Percentiles rank a stretch among this genome's conserved stretches.
Evolutionary conservation across 2,329 filamentous ascomycete genomes (phyloP).

Genomic region (Diplodia intermedia): DNA sequence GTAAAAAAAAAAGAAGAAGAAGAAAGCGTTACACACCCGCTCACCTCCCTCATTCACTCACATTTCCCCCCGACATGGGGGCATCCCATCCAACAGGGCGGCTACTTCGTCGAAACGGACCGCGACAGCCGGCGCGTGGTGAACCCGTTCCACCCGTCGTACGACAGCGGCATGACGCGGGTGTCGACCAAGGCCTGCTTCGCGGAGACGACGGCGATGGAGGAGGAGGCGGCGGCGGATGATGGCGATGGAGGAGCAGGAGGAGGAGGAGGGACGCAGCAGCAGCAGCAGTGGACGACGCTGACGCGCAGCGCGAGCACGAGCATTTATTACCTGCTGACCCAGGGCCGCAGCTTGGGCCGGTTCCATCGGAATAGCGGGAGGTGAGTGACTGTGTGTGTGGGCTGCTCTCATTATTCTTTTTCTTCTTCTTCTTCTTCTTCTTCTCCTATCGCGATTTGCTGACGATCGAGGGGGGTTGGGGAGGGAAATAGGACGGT

Average conservation of each 20-base stretch:
- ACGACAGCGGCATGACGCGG: conserved; percentile 26
- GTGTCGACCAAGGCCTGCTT: conserved; percentile 37
- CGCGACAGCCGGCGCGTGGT: conserved; percentile 55
- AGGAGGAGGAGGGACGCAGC: too few relatives aligned
- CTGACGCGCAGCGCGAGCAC: conserved; percentile 62
- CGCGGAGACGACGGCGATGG: conserved; percentile 35
- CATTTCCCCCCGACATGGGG: too few relatives aligned
- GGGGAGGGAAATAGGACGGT: conserved; percentile 56
- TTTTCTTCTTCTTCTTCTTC: neutral
- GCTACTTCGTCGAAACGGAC: conserved; percentile 58
- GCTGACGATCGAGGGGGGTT: neutral
- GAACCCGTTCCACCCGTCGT: conserved; percentile 56
- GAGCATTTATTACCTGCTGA: conserved; percentile 70
- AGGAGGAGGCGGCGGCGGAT: neutral
- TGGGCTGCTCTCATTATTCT: neutral
- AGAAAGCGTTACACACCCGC: too few relatives aligned
- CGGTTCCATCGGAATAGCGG: conserved; percentile 69
- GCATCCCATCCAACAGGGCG: conserved; percentile 50
- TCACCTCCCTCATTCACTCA: too few relatives aligned
- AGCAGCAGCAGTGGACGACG: conserved; percentile 47
- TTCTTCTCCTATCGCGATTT: neutral
- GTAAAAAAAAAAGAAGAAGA: too few relatives aligned
- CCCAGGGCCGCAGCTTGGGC: conserved; percentile 61
- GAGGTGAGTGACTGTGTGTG: conserved; percentile 30
- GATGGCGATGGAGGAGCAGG: conserved; percentile 19